Base-by-base conservation (phyloP, 2,329 filamentous ascomycete genomes). In the Onygenales sp. region DNA sequence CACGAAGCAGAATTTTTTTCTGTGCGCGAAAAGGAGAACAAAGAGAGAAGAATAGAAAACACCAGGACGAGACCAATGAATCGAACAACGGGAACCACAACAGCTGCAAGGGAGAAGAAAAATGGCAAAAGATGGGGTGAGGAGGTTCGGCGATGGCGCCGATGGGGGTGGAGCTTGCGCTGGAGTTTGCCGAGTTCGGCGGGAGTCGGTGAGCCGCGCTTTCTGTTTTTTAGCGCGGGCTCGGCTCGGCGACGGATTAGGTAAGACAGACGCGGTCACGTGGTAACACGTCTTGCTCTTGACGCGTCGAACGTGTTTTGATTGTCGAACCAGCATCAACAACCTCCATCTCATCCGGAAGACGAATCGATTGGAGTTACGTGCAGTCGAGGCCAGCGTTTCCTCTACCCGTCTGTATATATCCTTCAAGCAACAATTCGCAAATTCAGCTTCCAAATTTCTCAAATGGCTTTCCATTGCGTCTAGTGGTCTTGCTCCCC, bases 121-220 rank as follows among this genome's bases (percentile, higher is more conserved):
- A 49, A 49, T 40, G 34, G 17, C 34, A 11, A 39, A 21, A 4
- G 36, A 40, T 32, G 33, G 9, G 34, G 32, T 13, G 21, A 33
- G n/a, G 36, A 40, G 47, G 36, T 31, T 9, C 21, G 47, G 10
- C 14, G 34, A 48, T 7, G 13, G 7, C 8, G 9, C 11, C 32
- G n/a, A 6, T 11, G 33, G 6, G 10, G 14, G 14, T 27, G 3
- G 44, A 17, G 33, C 39, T 42, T n/a, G 17, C 39, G 39, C 13
- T 51, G 37, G 42, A 33, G 21, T 45, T 33, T 13, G 36, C 49
- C 40, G 40, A 51, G 49, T 45, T 51, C 40, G 40, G 34, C 49
- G 40, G 49, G 40, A 37, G 14, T 43, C 43, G 49, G 40, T 45
- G 49, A 43, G 21, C 8, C 11, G 48, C 40, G 34, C 21, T 11